phyloP scores from a whole-genome alignment of 2,329 filamentous ascomycete species.

The Exophiala bonariae region DNA sequence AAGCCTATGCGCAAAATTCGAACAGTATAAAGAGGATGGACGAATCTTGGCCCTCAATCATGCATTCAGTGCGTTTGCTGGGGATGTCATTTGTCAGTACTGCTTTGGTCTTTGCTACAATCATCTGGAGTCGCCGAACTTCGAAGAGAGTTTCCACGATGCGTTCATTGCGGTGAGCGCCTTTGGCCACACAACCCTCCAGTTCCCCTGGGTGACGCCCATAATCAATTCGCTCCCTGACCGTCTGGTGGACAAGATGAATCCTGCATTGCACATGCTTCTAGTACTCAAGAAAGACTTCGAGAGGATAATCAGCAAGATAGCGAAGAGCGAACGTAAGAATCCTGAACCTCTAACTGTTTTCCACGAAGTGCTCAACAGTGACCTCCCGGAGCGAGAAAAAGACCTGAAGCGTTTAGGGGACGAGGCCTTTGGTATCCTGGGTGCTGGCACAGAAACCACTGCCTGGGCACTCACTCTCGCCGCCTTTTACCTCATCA shows the following conservation, averaged over 20 bases:
- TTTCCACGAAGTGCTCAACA: conserved; percentile 11
- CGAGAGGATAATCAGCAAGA: neutral
- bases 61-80: conserved; percentile 41
- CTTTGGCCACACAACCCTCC: neutral
- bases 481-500: no score
- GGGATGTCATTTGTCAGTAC: conserved; percentile 48
- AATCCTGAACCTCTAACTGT: conserved; percentile 4
- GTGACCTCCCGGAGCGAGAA: conserved; percentile 10
- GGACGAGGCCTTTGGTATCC: conserved; percentile 4
- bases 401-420: conserved; percentile 7
- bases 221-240: conserved; percentile 4
- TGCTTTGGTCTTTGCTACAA: conserved; percentile 15
- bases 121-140: conserved; percentile 9
- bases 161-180: neutral
- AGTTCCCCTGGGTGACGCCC: conserved; percentile 27
- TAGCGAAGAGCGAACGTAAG: neutral
- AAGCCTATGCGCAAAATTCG: conserved; percentile 1
- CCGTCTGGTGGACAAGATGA: neutral
- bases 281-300: neutral
- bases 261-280: neutral
- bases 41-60: neutral
- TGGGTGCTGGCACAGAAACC: conserved; percentile 3
- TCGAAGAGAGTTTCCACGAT: conserved; percentile 1
- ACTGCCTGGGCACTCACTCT: conserved; percentile 4
- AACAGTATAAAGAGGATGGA: conserved; percentile 1